Base-by-base conservation (phyloP, 2,329 filamentous ascomycete species). In the Huntiella decipiens region DNA sequence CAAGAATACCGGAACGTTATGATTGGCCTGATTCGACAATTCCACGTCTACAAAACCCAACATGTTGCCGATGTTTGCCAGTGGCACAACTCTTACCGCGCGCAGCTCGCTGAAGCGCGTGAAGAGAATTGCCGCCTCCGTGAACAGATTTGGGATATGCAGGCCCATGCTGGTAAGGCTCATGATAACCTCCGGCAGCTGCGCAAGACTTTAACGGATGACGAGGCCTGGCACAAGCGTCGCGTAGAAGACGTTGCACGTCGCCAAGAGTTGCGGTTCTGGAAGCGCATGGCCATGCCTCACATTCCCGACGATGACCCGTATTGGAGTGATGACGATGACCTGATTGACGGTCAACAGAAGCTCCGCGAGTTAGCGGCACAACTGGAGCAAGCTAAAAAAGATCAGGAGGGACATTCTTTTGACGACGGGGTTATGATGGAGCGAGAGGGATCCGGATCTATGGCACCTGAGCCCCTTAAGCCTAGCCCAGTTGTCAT, bases 101-200 rank as follows among this genome's bases (percentile, higher is more conserved):
- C 67, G 19, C 76, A 79, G 60, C 68, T 80, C 34, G 73, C 74
- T 52, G 73, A 77, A 55, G 73, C 75, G 40, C 73, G 76, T 4
- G 71, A 71, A 52, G 75, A 79, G 61, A 79, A 79, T 54, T 66
- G 66, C 50, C 66, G 68, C 2, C 65, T 79, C 44, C 71, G 75
- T 44, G 72, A 77, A 54, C 73, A 79, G 58, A 76, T 79, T 54
- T 76, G 73, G 67, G 72, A 77, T 53, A 77, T 78, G 72, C 72
- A 77, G 55, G 66, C 67, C 36, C 70, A 73, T 52, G 75, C 76
- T 17, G 65, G 65, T 40, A 63, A 61, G 10, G 74, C 74, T 16
- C 78, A 77, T 55, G 69, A 71, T 48, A 58, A 63, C 50, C 60
- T 79, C 47, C 71, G 74, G 35, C 60, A 66, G 34, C 77, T 78